Evolutionary conservation across 192 early-diverging fungal species (phyloP).

Genomic region (Diversispora epigaea): DNA sequence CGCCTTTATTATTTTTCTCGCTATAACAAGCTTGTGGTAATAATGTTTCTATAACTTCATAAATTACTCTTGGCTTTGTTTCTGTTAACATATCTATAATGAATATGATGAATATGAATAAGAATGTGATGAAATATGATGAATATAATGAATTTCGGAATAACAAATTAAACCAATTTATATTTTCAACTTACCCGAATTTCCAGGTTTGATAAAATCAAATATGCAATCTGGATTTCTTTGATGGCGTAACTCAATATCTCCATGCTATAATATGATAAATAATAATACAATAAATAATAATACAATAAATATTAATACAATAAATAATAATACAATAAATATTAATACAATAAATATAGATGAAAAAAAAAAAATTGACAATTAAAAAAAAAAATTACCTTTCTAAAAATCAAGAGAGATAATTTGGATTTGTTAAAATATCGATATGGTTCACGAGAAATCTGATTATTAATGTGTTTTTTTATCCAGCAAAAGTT

Average conservation of each 20-base stretch:
- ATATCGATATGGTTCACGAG: conserved; percentile 61
- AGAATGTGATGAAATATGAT: neutral
- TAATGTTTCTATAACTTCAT: conserved; percentile 86
- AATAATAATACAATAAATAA: neutral
- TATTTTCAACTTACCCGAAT: conserved; percentile 28
- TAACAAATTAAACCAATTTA: neutral
- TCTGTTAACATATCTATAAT: conserved; percentile 53
- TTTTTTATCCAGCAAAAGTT: conserved; percentile 97
- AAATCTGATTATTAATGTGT: conserved; percentile 79
- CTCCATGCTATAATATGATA: conserved; percentile 61
- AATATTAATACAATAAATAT: too few relatives aligned
- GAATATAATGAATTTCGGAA: too few relatives aligned
- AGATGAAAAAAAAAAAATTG: too few relatives aligned
- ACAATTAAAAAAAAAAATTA: too few relatives aligned
- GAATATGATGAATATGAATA: neutral
- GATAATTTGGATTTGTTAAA: conserved; percentile 88
- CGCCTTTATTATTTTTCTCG: conserved; percentile 59
- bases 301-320: too few relatives aligned
- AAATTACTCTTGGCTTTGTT: conserved; percentile 82
- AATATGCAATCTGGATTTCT: conserved; percentile 92
- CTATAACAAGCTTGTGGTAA: conserved; percentile 75
- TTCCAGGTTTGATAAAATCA: conserved; percentile 84
- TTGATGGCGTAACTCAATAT: conserved; percentile 89
- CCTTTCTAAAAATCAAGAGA: conserved; percentile 85
- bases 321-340: too few relatives aligned